A percentile compares a stretch with the other conserved stretches of the same genome.
Evolutionary conservation across 768 basidiomycete genomes (phyloP).

Genomic region (Phanerochaete carnosa): DNA sequence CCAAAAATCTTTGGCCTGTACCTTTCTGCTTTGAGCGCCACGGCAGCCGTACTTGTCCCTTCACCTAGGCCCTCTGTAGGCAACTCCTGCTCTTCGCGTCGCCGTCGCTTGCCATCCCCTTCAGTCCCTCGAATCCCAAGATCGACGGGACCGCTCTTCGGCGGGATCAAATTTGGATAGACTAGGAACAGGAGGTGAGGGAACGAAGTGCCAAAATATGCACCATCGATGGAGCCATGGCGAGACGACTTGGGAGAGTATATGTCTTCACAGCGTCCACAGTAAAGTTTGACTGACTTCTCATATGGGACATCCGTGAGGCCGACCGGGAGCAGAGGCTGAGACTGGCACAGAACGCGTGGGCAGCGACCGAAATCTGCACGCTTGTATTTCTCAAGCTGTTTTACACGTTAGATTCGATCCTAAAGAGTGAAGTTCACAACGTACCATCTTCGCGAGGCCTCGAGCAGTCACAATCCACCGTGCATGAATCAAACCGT

Average conservation of each 20-base stretch:
- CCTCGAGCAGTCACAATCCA: constrained; percentile 97
- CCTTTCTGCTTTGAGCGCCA: constrained; percentile 86
- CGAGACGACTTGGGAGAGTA: constrained; percentile 97
- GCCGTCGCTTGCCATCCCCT: constrained; percentile 24
- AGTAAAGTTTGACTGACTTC: constrained; percentile 98
- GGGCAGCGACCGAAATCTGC: constrained; percentile 99
- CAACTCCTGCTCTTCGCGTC: constrained; percentile 45
- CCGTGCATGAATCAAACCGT: constrained; percentile 94
- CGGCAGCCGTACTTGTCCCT: constrained; percentile 71
- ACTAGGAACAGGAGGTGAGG: constrained; percentile 97
- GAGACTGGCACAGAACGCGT: constrained; percentile 91
- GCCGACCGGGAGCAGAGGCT: constrained; percentile 94
- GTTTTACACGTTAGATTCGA: not conserved
- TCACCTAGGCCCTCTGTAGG: constrained; percentile 54
- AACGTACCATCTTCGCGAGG: constrained; percentile 86
- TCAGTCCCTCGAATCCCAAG: constrained; percentile 25
- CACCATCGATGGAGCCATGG: constrained; percentile 97
- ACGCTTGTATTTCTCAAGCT: constrained; percentile 97
- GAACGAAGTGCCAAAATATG: constrained; percentile 98
- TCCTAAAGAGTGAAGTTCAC: not conserved
- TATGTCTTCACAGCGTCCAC: constrained; percentile 97
- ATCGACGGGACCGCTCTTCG: constrained; percentile 61
- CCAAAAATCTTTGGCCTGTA: constrained; percentile 95
- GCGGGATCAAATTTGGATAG: constrained; percentile 89
- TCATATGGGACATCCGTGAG: constrained; percentile 97